Base-by-base conservation (phyloP, 202 grass and related monocot genomes). In the Digitaria exilis region DNA sequence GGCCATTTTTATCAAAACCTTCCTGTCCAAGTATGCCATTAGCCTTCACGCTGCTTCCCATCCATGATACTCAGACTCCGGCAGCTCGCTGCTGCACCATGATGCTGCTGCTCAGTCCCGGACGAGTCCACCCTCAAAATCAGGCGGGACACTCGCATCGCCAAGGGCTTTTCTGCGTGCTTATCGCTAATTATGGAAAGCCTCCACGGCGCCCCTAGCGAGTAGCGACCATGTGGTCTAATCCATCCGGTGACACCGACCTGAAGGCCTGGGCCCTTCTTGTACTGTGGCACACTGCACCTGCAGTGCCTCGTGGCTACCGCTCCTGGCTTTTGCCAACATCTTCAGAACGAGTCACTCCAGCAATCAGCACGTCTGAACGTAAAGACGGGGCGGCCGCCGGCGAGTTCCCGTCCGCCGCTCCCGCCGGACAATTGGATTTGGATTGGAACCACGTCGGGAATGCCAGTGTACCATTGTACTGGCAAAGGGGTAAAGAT, bases 71-170 rank as follows among this genome's bases (percentile, higher is more conserved):
- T 18, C 49, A n/a, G n/a, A 8, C 18, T 28, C 14, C 37, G 6
- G 41, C 71, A 26, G 52, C 7, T 3, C 56, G 55, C 18, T 21
- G 6, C 7, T 6, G 13, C 18, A 29, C 7, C 63, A 76, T 52
- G 43, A 84, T 75, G 50, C 3, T 32, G 44, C 29, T 7, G 29
- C 57, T 48, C 16, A 32, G 1, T 60, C 69, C 4, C 58, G 19
- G 25, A 41, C 28, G 14, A 31, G 50, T 10, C 48, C n/a, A n/a
- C n/a, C 69, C 81, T 61, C 31, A 25, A 80, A 75, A 80, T 80
- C 41, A 79, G 50, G 66, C 29, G 31, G 4, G 4, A 0, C 39
- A 3, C 52, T 24, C 18, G 25, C 79, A 6, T 46, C 31, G 2
- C 65, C 49, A 3, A 42, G 39, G 26, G 9, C 29, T 79, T n/a